Percentiles rank a stretch among this genome's conserved stretches.
phyloP scores from a whole-genome alignment of 2,329 filamentous ascomycete genomes.

The Monilinia aucupariae region DNA sequence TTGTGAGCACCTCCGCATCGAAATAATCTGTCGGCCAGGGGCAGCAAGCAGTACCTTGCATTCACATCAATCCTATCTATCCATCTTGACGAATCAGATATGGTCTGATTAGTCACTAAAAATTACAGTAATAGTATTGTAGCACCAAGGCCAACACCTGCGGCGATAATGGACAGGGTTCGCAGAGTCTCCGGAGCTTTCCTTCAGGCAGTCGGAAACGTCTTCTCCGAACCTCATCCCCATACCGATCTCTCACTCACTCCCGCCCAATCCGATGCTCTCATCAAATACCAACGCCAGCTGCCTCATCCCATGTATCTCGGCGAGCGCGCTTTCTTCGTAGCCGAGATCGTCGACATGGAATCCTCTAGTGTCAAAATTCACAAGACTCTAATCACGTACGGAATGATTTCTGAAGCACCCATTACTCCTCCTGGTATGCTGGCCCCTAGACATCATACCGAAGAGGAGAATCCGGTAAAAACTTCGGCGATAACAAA shows the following conservation, averaged over 20 bases:
- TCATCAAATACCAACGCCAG: conserved; percentile 23
- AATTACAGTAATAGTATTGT: neutral
- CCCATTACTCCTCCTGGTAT: conserved; percentile 14
- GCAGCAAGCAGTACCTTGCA: neutral
- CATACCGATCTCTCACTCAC: conserved; percentile 24
- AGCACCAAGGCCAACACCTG: neutral
- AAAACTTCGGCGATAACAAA: conserved; percentile 23
- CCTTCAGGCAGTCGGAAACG: conserved; percentile 20
- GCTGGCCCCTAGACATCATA: neutral
- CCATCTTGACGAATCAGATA: neutral
- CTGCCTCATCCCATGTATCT: conserved; percentile 20
- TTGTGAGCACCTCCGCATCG: conserved; percentile 9
- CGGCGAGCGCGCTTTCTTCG: conserved; percentile 18
- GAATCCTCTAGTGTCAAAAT: conserved; percentile 19
- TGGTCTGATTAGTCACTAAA: neutral
- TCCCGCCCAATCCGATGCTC: conserved; percentile 21
- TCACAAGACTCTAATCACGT: conserved; percentile 22
- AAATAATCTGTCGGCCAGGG: neutral
- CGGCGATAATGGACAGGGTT: neutral
- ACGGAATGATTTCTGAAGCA: conserved; percentile 17
- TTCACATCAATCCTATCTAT: neutral
- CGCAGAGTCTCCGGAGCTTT: conserved; percentile 23
- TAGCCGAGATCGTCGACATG: conserved; percentile 18
- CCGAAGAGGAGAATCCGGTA: conserved; percentile 18
- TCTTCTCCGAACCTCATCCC: conserved; percentile 21